Evolutionary conservation across 192 early-diverging fungal genomes (phyloP), one percentile per base, ranked within the genome.

Genomic region (Entomortierella lignicola): DNA sequence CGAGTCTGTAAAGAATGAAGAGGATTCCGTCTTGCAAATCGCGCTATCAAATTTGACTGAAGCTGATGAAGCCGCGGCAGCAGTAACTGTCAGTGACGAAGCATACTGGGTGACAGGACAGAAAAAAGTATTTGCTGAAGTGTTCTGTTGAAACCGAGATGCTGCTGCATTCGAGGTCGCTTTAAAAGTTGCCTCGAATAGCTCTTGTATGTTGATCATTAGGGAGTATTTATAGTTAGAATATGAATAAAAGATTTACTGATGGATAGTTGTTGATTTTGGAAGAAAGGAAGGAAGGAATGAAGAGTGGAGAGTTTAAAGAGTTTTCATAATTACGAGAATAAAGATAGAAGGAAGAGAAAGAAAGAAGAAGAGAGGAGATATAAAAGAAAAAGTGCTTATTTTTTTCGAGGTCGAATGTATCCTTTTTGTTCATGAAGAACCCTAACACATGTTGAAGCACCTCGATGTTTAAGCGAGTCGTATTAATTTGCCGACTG

Each of bases 201-300:
- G 50, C 4, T 62, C 53, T 25, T 55, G 60, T 21, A 48, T 55
- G 59, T 62, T 30, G 47, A 55, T 62, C 69, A 47, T 47, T 47
- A 47, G 17, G 20, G 5, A 47, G 17, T 47, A 37, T 47, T 4
- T 47, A 4, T 12, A 15, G 15, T 47, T 47, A 20, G 44, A 47
- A 47, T 47, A 11, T 20, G 7, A 15, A 20, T 47, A 47, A 15
- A 47, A 47, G 44, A 15, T 47, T 11, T 20, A 47, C 17, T 20
- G 20, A 4, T 47, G 47, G n/a, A n/a, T n/a, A n/a, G n/a, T n/a
- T n/a, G n/a, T n/a, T n/a, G n/a, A n/a, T n/a, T n/a, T n/a, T n/a
- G n/a, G n/a, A n/a, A n/a, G n/a, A 63, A 51, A 30, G 25, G 20
- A 31, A 7, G n/a, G 42, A 44, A 29, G 2, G 26, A 50, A 31